Percentiles rank a stretch among this genome's conserved stretches.
Conservation (phyloP, 345 rosid genomes). For the Fremontodendron californicum region DNA sequence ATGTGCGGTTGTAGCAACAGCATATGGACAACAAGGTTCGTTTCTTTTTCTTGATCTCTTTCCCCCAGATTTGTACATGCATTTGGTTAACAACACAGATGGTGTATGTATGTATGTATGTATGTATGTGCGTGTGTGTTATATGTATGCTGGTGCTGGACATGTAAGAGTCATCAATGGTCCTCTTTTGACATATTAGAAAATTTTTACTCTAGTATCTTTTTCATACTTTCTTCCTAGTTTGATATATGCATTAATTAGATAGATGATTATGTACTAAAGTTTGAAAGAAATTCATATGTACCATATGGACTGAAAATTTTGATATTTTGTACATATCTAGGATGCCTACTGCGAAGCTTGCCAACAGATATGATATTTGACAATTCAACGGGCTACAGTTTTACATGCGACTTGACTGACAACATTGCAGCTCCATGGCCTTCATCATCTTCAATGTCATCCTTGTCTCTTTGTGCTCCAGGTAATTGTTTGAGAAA, state of each 20-base stretch:
- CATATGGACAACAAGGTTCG: slow-evolving; percentile 83
- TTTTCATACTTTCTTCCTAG: neutral
- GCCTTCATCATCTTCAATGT: slow-evolving; percentile 84
- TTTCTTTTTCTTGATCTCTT: neutral
- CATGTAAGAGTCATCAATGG: neutral
- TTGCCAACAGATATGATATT: slow-evolving; percentile 71
- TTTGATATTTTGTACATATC: neutral
- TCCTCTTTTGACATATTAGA: neutral
- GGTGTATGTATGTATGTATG: neutral
- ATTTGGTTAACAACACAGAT: neutral
- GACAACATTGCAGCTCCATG: slow-evolving; percentile 98
- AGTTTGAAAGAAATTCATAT: neutral
- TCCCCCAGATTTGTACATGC: neutral
- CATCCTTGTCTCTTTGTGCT: slow-evolving; percentile 88
- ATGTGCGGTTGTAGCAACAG: slow-evolving; percentile 36
- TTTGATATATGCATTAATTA: neutral
- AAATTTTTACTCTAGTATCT: neutral
- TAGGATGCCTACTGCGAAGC: slow-evolving; percentile 91
- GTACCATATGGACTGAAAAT: neutral
- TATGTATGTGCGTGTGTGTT: neutral
- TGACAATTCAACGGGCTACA: slow-evolving; percentile 83
- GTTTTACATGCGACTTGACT: slow-evolving; percentile 91
- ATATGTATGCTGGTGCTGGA: neutral
- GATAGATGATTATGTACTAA: neutral
- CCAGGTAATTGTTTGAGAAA: slow-evolving; percentile 50